Conservation (phyloP, 345 rosid genomes). For the Capsella bursapastoris region DNA sequence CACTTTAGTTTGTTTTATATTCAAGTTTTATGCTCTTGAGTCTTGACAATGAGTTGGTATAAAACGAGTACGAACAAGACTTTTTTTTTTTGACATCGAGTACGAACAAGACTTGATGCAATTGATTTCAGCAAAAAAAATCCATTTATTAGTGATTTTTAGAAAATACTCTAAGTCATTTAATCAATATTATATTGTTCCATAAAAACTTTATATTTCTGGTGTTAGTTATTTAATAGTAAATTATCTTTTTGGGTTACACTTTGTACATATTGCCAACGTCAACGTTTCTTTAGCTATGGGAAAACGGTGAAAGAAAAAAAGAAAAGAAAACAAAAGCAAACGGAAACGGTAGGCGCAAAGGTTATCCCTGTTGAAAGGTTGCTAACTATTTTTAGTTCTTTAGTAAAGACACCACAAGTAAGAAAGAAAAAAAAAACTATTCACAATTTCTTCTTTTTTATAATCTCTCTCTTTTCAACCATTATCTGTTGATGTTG, state of each 20-base stretch:
- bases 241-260: background rate
- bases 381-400: constrained; percentile 23
- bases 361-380: constrained; percentile 37
- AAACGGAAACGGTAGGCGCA: constrained; percentile 46
- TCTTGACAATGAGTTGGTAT: background rate
- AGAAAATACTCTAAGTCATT: background rate
- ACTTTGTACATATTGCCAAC: constrained; percentile 13
- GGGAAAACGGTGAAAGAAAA: background rate
- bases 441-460: background rate
- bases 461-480: background rate
- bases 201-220: background rate
- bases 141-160: background rate
- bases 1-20: background rate
- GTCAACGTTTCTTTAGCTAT: constrained; percentile 31
- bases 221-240: background rate
- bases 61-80: background rate
- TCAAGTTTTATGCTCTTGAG: background rate
- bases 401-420: constrained; percentile 8
- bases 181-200: too few species aligned
- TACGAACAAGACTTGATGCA: background rate
- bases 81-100: too few species aligned
- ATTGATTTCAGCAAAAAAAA: background rate
- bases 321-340: background rate
- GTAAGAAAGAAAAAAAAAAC: background rate
- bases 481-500: background rate